Evolutionary conservation across 352 stramenopile species (phyloP).

Genomic region (Phytophthora fragariae): DNA sequence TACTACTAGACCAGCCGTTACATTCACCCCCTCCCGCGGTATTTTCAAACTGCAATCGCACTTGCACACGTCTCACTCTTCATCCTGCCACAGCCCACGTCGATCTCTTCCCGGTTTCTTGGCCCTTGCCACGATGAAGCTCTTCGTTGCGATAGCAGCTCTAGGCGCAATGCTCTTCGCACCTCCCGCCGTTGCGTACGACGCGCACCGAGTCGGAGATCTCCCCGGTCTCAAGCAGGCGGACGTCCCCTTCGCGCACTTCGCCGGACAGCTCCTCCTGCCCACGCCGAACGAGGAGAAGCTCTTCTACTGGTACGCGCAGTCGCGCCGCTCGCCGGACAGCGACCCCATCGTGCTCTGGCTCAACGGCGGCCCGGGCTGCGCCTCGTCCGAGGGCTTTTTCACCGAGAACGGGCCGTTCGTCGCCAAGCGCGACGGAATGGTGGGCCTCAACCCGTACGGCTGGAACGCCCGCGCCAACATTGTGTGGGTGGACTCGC

Average conservation of each 20-base stretch:
- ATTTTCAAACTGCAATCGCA: slow-evolving; percentile 18
- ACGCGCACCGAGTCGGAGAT: slow-evolving; percentile 52
- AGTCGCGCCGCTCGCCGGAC: slow-evolving; percentile 56
- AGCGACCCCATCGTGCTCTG: slow-evolving; percentile 88
- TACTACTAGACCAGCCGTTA: slow-evolving; percentile 19
- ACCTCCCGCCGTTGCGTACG: slow-evolving; percentile 10
- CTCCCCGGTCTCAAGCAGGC: slow-evolving; percentile 55
- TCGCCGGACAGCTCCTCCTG: slow-evolving; percentile 65
- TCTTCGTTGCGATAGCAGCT: slow-evolving; percentile 24
- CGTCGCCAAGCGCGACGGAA: slow-evolving; percentile 55
- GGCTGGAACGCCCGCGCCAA: slow-evolving; percentile 90
- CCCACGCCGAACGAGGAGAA: slow-evolving; percentile 55
- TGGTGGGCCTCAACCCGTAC: slow-evolving; percentile 77
- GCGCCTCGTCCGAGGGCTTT: slow-evolving; percentile 82
- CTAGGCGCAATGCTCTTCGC: slow-evolving; percentile 29
- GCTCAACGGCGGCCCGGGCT: slow-evolving; percentile 93
- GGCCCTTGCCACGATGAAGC: slow-evolving; percentile 23
- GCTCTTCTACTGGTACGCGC: slow-evolving; percentile 80
- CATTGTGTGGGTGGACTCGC: slow-evolving; percentile 92
- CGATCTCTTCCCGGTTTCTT: neutral
- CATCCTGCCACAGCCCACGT: neutral
- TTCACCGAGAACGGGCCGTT: slow-evolving; percentile 86
- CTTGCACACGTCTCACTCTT: neutral
- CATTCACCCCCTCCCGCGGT: slow-evolving; percentile 8
- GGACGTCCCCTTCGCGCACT: slow-evolving; percentile 71